Conservation (phyloP, 768 basidiomycete species). For the Termitomyces sp. region DNA sequence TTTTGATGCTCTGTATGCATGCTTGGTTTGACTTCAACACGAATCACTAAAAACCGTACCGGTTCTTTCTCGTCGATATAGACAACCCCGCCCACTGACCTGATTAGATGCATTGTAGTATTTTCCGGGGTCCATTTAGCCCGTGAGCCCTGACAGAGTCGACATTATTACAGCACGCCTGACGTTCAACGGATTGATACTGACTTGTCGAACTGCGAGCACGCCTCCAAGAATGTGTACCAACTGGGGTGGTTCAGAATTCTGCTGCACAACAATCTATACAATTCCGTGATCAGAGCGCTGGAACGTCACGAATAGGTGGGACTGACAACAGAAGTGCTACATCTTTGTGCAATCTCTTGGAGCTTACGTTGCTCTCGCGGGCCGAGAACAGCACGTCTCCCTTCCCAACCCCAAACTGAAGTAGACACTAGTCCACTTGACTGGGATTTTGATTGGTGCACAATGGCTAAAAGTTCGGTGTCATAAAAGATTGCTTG, state of each 20-base stretch:
- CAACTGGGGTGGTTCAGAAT: conserved; percentile 58
- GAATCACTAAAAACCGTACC: conserved; percentile 30
- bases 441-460: conserved; percentile 61
- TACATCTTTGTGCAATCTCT: conserved; percentile 71
- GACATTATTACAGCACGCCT: not conserved
- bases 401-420: conserved; percentile 78
- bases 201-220: conserved; percentile 72
- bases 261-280: conserved; percentile 47
- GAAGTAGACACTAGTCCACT: conserved; percentile 62
- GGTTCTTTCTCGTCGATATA: conserved; percentile 71
- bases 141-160: conserved; percentile 49
- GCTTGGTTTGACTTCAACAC: not conserved
- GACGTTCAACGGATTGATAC: not conserved
- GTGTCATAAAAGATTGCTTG: conserved; percentile 64
- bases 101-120: conserved; percentile 75
- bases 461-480: conserved; percentile 64
- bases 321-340: conserved; percentile 53
- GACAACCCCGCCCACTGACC: conserved; percentile 42
- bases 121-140: conserved; percentile 76
- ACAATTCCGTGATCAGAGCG: not conserved
- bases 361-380: conserved; percentile 61
- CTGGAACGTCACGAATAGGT: not conserved
- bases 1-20: conserved; percentile 44
- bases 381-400: conserved; percentile 44
- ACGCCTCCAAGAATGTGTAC: conserved; percentile 62